These are phyloP conservation scores for Chlamydomonas schloesseri DNA, from an alignment of 139 green algal genomes.

Conservation along the genomic window DNA sequence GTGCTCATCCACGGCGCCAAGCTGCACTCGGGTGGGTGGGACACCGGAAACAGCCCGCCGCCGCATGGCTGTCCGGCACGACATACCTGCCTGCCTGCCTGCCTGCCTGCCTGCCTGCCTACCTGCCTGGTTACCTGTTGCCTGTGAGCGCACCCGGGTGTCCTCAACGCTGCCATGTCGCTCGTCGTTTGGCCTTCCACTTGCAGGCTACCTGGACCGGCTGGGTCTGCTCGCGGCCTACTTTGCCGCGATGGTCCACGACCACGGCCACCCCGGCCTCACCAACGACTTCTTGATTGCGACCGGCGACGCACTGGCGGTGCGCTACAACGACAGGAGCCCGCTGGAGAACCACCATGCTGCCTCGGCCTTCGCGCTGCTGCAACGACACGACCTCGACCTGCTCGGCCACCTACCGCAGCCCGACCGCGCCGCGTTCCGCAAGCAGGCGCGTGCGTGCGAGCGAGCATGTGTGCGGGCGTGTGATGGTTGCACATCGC, in stretches of 20 bases:
- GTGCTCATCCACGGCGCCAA: slow-evolving; percentile 47
- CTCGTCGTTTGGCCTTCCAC: no score
- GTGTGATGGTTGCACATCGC: no score
- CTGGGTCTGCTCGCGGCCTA: slow-evolving; percentile 27
- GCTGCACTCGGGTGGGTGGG: no score
- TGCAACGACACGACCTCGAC: slow-evolving; percentile 37
- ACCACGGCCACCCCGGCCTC: slow-evolving; percentile 54
- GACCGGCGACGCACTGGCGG: slow-evolving; percentile 38
- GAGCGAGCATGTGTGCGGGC: no score
- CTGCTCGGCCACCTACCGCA: not conserved
- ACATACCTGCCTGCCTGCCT: no score
- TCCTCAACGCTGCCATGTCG: not conserved
- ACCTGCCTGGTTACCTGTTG: no score
- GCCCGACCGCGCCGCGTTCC: slow-evolving; percentile 6
- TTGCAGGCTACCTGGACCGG: slow-evolving; percentile 23
- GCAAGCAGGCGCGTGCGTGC: slow-evolving; percentile 26
- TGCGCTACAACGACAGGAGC: slow-evolving; percentile 57
- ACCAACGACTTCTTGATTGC: slow-evolving; percentile 65
- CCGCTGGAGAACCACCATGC: slow-evolving; percentile 56
- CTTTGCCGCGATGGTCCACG: slow-evolving; percentile 35
- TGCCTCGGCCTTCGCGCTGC: slow-evolving; percentile 34
- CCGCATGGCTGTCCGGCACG: no score
- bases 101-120: no score
- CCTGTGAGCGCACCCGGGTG: not conserved
- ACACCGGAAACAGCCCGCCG: no score